Evolutionary conservation across 1,139 yeast species (phyloP), one percentile per base, ranked within the genome.

Genomic region (Blastobotrys malaysiensis): DNA sequence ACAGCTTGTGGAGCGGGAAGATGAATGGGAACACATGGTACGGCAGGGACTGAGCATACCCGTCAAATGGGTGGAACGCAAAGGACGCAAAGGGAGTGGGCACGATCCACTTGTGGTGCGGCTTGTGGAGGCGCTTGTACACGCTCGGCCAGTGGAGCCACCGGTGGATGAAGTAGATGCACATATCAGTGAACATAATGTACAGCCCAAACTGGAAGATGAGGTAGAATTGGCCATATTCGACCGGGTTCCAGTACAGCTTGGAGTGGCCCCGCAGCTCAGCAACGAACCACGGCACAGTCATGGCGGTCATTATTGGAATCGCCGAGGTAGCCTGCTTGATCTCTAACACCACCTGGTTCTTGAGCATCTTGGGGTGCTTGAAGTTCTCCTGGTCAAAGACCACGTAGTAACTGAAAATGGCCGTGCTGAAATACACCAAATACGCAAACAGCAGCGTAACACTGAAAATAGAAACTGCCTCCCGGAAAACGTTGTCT

Each of bases 81-180:
- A 91, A 98, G 11, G 97, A 89, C 1, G 99, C 99, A 73, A 86
- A 93, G 39, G 99, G 99, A 3, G 99, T 91, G 61, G 98, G 93
- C 52, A 93, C 97, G 65, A 93, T 84, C 99, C 99, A 93, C 75
- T 93, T 95, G 79, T 93, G 99, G 72, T 93, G 99, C n/a, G 98
- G 97, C 75, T 93, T 93, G 77, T 93, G 99, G 61, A 93, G 76
- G 36, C 68, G 71, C 77, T 86, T 91, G 80, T 93, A 93, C 45
- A 93, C 84, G 43, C 78, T 65, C 27, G 97, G 97, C 86, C 91
- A 88, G 71, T 93, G 99, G 65, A 93, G 78, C 80, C 88, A 82
- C 68, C 98, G 83, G 74, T 93, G 99, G 63, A 90, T 86, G 68
- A 87, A 78, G 71, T 93, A 93, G 65, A 93, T 89, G 56, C 93